Conservation (phyloP, 441 rosid species). For the Arabidopsis hybrid region DNA sequence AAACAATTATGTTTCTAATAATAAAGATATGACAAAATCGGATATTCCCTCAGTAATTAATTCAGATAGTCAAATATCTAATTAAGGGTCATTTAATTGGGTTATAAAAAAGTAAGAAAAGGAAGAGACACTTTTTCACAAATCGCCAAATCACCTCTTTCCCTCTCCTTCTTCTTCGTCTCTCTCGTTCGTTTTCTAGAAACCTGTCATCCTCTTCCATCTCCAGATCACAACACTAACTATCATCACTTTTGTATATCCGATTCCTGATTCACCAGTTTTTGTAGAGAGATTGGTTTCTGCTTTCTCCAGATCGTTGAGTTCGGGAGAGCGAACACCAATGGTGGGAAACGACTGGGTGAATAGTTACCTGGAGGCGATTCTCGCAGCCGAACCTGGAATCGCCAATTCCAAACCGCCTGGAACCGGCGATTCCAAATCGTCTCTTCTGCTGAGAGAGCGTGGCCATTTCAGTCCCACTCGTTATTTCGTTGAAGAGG, state of each 20-base stretch:
- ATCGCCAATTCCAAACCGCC: conserved; percentile 49
- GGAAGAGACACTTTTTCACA: conserved; percentile 5
- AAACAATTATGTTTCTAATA: neutral
- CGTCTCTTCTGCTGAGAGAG: conserved; percentile 82
- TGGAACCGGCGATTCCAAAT: conserved; percentile 16
- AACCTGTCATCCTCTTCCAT: conserved; percentile 8
- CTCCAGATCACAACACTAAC: neutral
- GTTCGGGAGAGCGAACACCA: neutral
- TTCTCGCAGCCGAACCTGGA: conserved; percentile 56
- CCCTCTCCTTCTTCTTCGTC: conserved; percentile 17
- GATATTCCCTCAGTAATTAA: neutral
- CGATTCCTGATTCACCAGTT: neutral
- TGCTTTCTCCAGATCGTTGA: neutral
- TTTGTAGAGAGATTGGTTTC: conserved; percentile 2
- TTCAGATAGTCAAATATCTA: no score
- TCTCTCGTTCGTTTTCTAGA: neutral
- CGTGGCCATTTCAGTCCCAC: conserved; percentile 97
- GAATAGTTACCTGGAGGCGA: conserved; percentile 62
- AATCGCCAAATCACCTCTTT: neutral
- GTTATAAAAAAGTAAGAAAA: neutral
- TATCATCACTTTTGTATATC: neutral
- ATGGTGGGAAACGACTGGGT: conserved; percentile 71
- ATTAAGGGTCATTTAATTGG: neutral
- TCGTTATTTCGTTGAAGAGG: conserved; percentile 96
- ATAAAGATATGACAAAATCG: neutral